Conservation (phyloP, 805 yeast species). For the Wickerhamiella australiensis region DNA sequence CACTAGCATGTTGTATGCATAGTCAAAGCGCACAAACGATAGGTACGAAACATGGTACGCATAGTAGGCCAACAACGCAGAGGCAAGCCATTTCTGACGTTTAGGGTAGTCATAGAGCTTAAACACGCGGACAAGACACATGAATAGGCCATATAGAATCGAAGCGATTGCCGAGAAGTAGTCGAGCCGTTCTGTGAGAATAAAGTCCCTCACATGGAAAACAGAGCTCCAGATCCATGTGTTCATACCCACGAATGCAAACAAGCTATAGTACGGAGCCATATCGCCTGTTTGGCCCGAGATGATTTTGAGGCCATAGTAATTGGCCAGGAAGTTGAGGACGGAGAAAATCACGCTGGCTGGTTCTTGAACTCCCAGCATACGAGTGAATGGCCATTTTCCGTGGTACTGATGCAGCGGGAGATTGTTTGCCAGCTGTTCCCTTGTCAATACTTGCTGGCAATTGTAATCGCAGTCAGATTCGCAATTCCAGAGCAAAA, state of each 20-base stretch:
- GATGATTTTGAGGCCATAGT: slow-evolving; percentile 28
- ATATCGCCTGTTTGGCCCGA: slow-evolving; percentile 21
- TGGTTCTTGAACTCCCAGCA: slow-evolving; percentile 74
- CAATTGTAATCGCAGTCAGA: slow-evolving; percentile 89
- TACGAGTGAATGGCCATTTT: slow-evolving; percentile 85
- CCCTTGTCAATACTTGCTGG: slow-evolving; percentile 57
- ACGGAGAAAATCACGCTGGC: slow-evolving; percentile 72
- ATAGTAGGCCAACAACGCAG: slow-evolving; percentile 33
- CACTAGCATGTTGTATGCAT: slow-evolving; percentile 87
- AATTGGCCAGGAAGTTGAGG: slow-evolving; percentile 56
- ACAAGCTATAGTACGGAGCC: slow-evolving; percentile 29
- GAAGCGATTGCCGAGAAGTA: slow-evolving; percentile 89
- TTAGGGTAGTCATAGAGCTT: slow-evolving; percentile 38
- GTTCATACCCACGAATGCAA: slow-evolving; percentile 55
- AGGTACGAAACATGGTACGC: slow-evolving; percentile 54
- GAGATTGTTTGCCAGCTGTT: slow-evolving; percentile 35
- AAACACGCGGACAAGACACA: slow-evolving; percentile 48
- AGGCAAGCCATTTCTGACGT: slow-evolving; percentile 24
- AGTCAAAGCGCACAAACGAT: slow-evolving; percentile 61
- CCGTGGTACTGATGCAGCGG: slow-evolving; percentile 81
- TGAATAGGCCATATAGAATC: slow-evolving; percentile 67
- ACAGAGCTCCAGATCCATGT: slow-evolving; percentile 84
- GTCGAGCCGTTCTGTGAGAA: slow-evolving; percentile 72
- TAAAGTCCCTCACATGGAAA: slow-evolving; percentile 77
- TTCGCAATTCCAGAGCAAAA: slow-evolving; percentile 61